Evolutionary conservation across 768 basidiomycete genomes (phyloP), one percentile per base, ranked within the genome.

Genomic region (Boletus coccyginus): DNA sequence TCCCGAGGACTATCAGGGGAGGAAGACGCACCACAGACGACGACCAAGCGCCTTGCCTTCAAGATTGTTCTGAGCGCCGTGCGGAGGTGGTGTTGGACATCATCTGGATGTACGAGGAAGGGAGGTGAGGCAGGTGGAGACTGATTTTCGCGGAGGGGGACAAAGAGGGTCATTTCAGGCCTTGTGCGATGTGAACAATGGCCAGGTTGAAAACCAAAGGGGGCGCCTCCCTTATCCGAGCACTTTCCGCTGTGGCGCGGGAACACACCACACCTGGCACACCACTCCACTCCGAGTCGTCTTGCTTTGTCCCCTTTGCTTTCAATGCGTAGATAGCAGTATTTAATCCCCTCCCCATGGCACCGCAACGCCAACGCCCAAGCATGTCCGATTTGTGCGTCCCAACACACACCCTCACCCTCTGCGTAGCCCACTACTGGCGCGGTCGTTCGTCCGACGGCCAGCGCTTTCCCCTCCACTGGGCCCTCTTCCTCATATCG

Each of bases 11-110:
- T 53, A 64, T 61, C 51, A 57, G 47, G 43, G 47, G 55, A 58
- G 39, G 45, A 43, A 35, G 59, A 81, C 87, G 65, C 55, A 91
- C 92, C 92, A 69, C 87, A 91, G 53, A 94, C 83, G 62, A 94
- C 86, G n/a, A 92, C 90, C 65, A 94, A 81, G 50, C 89, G 81
- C 70, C 81, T 87, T 9, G 92, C 89, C 72, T 89, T 90, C 65
- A 89, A 68, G 59, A 93, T 85, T 32, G 89, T 77, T 64, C 81
- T 85, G 55, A 88, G 72, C 16, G 81, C 78, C 60, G 78, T 82
- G 50, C 76, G 71, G 36, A 87, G 66, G 52, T 87, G 82, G 38
- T 72, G 66, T 32, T 59, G 63, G 16, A 76, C 75, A 60, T 85
- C 76, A 24, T 71, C 54, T n/a, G 84, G 65, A 32, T 73, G 74